Conservation (phyloP, 257 asterid genomes). For the Prunella vulgaris region DNA sequence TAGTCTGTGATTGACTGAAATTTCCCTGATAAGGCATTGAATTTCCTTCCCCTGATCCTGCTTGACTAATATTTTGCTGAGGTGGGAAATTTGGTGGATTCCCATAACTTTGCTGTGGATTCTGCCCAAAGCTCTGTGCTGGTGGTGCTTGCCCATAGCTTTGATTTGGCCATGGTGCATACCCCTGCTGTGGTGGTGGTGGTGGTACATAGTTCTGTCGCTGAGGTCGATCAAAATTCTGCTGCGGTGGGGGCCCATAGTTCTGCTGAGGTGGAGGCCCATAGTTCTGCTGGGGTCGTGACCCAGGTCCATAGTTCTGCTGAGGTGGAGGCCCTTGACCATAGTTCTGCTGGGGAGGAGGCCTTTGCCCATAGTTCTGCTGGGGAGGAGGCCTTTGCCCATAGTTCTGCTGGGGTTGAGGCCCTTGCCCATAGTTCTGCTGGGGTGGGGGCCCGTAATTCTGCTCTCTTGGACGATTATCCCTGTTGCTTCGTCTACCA, state of each 20-base stretch:
- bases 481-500: conserved; percentile 41
- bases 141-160: conserved; percentile 20
- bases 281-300: conserved; percentile 28
- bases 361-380: conserved; percentile 26
- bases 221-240: conserved; percentile 21
- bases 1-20: conserved; percentile 22
- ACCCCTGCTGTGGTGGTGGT: conserved; percentile 29
- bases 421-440: conserved; percentile 30
- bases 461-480: conserved; percentile 38
- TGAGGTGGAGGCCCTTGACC: conserved; percentile 14
- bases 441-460: conserved; percentile 23
- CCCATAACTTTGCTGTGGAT: conserved; percentile 39
- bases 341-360: conserved; percentile 30
- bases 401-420: conserved; percentile 24
- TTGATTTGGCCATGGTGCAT: conserved; percentile 17
- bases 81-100: conserved; percentile 21
- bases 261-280: conserved; percentile 22
- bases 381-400: conserved; percentile 13
- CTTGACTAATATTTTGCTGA: conserved; percentile 25
- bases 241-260: conserved; percentile 18
- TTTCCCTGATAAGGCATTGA: conserved; percentile 24
- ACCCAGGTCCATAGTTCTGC: conserved; percentile 31
- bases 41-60: conserved; percentile 32
- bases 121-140: conserved; percentile 25
- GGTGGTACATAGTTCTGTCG: conserved; percentile 32